Percentiles rank a stretch among this genome's conserved stretches.
Conservation (phyloP, 139 green algal species). For the Micractinium conductrix region DNA sequence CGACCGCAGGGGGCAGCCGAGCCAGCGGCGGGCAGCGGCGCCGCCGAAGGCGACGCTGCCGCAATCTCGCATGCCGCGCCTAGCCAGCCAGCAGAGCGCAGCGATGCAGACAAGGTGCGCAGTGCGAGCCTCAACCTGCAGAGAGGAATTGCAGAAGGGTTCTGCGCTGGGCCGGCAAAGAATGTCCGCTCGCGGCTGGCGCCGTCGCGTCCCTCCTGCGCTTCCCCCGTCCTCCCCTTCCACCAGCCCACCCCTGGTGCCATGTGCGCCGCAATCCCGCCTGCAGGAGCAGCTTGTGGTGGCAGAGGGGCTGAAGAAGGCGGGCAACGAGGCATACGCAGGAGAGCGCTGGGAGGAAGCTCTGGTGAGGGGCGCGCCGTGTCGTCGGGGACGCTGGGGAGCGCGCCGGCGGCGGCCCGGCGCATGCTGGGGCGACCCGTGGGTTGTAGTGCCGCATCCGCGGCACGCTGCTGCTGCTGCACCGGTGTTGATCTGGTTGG, state of each 20-base stretch:
- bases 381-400: no score
- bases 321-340: slow-evolving; percentile 74
- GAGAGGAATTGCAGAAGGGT: no score
- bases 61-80: neutral
- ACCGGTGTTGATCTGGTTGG: neutral
- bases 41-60: neutral
- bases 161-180: neutral
- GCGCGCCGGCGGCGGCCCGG: neutral
- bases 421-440: neutral
- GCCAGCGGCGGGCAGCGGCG: neutral
- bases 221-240: no score
- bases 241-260: no score
- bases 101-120: neutral
- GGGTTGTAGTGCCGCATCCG: no score
- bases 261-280: neutral
- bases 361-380: no score
- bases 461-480: neutral
- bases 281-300: slow-evolving; percentile 39
- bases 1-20: neutral
- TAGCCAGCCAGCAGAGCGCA: neutral
- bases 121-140: no score
- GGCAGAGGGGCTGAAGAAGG: slow-evolving; percentile 68
- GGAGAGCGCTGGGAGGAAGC: slow-evolving; percentile 33
- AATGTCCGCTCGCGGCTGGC: neutral
- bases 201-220: no score